Conservation (phyloP, 148 eudicot species). For the Bassia scoparia region DNA sequence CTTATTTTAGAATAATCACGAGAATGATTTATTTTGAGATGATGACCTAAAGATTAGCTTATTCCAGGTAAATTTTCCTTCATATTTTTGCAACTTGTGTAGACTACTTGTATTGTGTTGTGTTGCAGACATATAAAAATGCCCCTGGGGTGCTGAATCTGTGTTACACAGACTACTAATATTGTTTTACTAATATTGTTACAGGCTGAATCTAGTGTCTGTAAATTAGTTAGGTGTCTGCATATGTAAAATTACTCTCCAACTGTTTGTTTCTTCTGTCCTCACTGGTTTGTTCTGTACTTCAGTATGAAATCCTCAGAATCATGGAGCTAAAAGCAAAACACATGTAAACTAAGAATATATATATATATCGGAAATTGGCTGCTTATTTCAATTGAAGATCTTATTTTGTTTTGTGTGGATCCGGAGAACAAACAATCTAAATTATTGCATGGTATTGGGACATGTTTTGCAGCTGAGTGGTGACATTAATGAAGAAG, state of each 20-base stretch:
- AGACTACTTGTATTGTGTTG: not conserved
- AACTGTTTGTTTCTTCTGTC: too few relatives aligned
- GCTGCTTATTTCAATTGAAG: not conserved
- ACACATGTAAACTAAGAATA: too few relatives aligned
- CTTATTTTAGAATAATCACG: too few relatives aligned
- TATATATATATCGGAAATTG: too few relatives aligned
- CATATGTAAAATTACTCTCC: too few relatives aligned
- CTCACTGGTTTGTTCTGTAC: too few relatives aligned
- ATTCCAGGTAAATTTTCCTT: too few relatives aligned
- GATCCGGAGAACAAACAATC: not conserved
- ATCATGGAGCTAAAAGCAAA: too few relatives aligned
- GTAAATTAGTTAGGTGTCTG: not conserved
- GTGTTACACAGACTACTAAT: not conserved
- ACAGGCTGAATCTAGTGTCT: not conserved
- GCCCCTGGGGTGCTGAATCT: not conserved
- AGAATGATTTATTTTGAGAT: too few relatives aligned
- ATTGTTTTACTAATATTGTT: constrained; percentile 1
- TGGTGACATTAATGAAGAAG: constrained; percentile 92
- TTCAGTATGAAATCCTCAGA: too few relatives aligned
- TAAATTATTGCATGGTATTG: not conserved
- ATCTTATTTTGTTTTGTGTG: not conserved
- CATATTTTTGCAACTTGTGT: not conserved
- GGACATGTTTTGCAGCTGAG: constrained; percentile 51
- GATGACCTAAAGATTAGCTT: too few relatives aligned
- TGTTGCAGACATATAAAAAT: not conserved